These are phyloP conservation scores for Pichia sp. DNA, from an alignment of 1,139 yeast species.

Conservation along the genomic window DNA sequence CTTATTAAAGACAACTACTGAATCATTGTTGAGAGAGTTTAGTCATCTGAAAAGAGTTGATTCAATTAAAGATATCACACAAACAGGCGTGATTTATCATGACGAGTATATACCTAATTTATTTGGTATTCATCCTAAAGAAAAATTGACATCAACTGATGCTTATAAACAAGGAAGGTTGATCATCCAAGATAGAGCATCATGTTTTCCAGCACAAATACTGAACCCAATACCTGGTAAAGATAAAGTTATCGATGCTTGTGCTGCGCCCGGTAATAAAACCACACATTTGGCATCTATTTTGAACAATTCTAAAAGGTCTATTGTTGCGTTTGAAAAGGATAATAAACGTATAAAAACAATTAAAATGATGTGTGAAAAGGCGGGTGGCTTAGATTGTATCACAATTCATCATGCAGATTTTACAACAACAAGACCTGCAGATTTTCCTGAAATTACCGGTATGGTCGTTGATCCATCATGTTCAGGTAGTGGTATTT, in stretches of 20 bases:
- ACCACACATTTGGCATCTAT: slow-evolving; percentile 86
- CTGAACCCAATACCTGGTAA: slow-evolving; percentile 49
- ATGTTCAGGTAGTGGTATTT: slow-evolving; percentile 95
- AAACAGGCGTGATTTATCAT: slow-evolving; percentile 50
- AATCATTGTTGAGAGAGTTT: slow-evolving; percentile 41
- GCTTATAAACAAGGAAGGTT: slow-evolving; percentile 70
- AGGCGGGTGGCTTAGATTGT: slow-evolving; percentile 64
- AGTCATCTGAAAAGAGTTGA: slow-evolving; percentile 43
- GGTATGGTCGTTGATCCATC: slow-evolving; percentile 94
- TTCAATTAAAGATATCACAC: slow-evolving; percentile 41
- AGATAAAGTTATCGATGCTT: slow-evolving; percentile 73
- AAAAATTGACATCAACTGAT: slow-evolving; percentile 54
- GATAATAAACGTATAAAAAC: slow-evolving; percentile 66
- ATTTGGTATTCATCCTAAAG: slow-evolving; percentile 75
- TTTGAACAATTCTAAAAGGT: slow-evolving; percentile 31
- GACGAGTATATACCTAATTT: slow-evolving; percentile 70
- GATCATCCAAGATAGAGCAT: slow-evolving; percentile 92
- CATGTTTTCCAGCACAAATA: slow-evolving; percentile 92
- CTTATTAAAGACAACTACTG: slow-evolving; percentile 42
- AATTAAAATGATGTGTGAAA: slow-evolving; percentile 69
- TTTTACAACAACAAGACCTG: slow-evolving; percentile 65
- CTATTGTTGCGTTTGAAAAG: slow-evolving; percentile 80
- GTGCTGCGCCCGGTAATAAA: slow-evolving; percentile 98
- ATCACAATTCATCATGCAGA: slow-evolving; percentile 75
- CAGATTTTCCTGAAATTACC: slow-evolving; percentile 56